phyloP scores from a whole-genome alignment of 495 filamentous ascomycete species.

The Darksidea phi region DNA sequence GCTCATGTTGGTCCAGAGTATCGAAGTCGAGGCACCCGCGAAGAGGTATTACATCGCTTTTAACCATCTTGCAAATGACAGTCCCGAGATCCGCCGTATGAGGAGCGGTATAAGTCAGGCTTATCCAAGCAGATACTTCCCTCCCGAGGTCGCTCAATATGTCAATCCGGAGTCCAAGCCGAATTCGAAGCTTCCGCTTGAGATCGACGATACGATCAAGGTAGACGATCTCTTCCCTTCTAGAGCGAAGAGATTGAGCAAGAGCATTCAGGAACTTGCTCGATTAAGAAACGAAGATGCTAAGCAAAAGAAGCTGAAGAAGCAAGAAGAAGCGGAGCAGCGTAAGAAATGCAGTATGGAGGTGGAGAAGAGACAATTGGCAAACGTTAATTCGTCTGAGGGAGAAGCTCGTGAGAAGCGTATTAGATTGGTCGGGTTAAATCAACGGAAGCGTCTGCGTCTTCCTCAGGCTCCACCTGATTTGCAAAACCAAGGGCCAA shows the following conservation, averaged over 20 bases:
- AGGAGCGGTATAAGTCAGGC: conserved; percentile 54
- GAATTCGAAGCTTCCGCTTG: background rate
- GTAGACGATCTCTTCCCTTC: background rate
- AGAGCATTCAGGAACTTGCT: background rate
- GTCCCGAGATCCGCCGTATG: conserved; percentile 53
- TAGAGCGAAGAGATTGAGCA: background rate
- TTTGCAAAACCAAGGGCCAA: background rate
- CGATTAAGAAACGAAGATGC: background rate
- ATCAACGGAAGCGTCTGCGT: too few relatives aligned
- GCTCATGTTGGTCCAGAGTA: conserved; percentile 48
- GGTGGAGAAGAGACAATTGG: background rate
- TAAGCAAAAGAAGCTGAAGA: conserved; percentile 3
- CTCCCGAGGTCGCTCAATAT: conserved; percentile 40
- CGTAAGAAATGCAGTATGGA: background rate
- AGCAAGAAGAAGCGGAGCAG: background rate
- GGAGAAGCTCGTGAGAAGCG: too few relatives aligned
- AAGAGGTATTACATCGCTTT: conserved; percentile 53
- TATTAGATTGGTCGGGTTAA: too few relatives aligned
- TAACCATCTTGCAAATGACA: conserved; percentile 50
- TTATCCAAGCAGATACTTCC: conserved; percentile 46
- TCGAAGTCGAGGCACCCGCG: background rate
- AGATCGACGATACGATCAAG: conserved; percentile 3
- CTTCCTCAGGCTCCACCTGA: too few relatives aligned
- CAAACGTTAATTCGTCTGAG: too few relatives aligned
- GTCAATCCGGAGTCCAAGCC: background rate